Conservation (phyloP, 2,329 filamentous ascomycete species). For the Diplodia corticola region DNA sequence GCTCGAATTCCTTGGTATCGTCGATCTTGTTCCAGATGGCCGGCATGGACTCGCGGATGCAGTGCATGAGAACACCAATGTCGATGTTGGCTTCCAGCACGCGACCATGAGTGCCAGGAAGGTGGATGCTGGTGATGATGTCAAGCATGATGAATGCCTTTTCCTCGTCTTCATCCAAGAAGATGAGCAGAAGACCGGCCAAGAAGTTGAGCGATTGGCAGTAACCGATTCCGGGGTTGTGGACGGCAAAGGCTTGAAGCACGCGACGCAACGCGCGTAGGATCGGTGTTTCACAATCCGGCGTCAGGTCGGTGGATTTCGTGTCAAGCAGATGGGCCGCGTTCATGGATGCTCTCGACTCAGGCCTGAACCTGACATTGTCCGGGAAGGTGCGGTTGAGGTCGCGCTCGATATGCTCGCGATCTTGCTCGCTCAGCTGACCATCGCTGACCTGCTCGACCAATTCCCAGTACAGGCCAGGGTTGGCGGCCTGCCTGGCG, state of each 20-base stretch:
- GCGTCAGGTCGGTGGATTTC: conserved; percentile 16
- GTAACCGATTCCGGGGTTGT: conserved; percentile 90
- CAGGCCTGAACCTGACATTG: conserved; percentile 84
- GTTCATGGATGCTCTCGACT: conserved; percentile 39
- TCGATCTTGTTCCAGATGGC: conserved; percentile 86
- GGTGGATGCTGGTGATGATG: conserved; percentile 82
- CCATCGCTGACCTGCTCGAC: conserved; percentile 65
- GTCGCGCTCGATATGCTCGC: conserved; percentile 91
- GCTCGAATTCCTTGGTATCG: conserved; percentile 60
- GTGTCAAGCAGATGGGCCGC: conserved; percentile 24
- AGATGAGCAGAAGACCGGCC: conserved; percentile 83
- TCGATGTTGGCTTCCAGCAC: conserved; percentile 92
- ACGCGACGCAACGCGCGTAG: conserved; percentile 81
- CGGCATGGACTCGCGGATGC: conserved; percentile 79
- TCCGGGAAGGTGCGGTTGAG: conserved; percentile 93
- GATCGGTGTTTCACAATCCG: conserved; percentile 66
- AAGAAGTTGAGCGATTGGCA: conserved; percentile 96
- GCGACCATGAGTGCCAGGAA: conserved; percentile 89
- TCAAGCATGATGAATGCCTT: conserved; percentile 91
- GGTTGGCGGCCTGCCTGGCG: conserved; percentile 71
- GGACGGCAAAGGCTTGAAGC: conserved; percentile 83
- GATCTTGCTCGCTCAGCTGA: conserved; percentile 67
- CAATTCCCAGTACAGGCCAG: conserved; percentile 73
- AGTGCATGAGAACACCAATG: conserved; percentile 86
- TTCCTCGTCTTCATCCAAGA: conserved; percentile 78